Evolutionary conservation across 331 rosid species (phyloP).

Genomic region (Spiraea crenata): DNA sequence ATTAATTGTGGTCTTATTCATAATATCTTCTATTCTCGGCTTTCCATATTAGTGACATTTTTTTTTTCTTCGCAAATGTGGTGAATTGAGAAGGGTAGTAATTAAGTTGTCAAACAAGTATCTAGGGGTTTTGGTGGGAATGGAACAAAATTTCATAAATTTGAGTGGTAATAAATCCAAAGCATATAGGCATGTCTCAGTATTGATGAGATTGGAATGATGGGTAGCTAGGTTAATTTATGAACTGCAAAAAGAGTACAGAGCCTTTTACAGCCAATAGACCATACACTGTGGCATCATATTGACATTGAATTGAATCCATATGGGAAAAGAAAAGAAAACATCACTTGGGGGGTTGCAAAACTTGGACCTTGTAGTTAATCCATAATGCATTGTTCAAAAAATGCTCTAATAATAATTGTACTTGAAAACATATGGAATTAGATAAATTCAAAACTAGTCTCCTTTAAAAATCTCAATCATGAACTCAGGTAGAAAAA

Average conservation of each 20-base stretch:
- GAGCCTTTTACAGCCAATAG: slow-evolving; percentile 3
- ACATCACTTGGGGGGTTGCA: not conserved
- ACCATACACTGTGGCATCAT: slow-evolving; percentile 11
- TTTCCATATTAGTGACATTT: too few species aligned
- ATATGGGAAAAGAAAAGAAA: not conserved
- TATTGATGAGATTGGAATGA: slow-evolving; percentile 11
- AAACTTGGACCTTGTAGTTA: not conserved
- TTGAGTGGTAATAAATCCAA: not conserved
- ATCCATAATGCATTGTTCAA: not conserved
- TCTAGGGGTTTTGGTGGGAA: not conserved
- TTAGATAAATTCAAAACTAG: not conserved
- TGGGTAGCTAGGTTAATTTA: slow-evolving; percentile 24
- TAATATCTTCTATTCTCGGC: too few species aligned
- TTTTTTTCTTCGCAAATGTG: too few species aligned
- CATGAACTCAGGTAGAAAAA: not conserved
- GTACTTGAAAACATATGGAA: not conserved
- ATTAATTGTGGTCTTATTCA: too few species aligned
- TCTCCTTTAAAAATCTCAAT: not conserved
- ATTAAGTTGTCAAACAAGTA: not conserved
- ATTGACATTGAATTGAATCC: not conserved
- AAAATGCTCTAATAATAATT: slow-evolving; percentile 1
- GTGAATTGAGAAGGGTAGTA: not conserved
- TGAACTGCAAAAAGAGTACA: slow-evolving; percentile 10
- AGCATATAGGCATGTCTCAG: not conserved
- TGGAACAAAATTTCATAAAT: too few species aligned